A percentile compares a stretch with the other conserved stretches of the same genome.
These are phyloP conservation scores for Casuarina glauca DNA, from an alignment of 306 rosid genomes.

Conservation along the genomic window DNA sequence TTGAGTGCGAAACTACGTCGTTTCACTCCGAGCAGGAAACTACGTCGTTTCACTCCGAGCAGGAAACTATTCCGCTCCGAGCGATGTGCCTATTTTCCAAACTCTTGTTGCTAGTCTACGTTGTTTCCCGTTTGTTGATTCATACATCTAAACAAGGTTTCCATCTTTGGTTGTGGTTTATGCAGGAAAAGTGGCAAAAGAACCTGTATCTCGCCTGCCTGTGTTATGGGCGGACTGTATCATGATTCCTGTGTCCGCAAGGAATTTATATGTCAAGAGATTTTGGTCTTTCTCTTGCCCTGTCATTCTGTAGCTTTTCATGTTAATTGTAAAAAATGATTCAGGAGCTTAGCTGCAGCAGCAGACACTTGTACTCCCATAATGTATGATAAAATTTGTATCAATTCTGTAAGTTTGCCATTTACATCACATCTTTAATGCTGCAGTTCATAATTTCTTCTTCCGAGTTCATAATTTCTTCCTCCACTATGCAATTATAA, in stretches of 20 bases:
- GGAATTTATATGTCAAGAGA: constrained; percentile 23
- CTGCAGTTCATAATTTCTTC: not conserved
- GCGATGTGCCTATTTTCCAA: too few species aligned
- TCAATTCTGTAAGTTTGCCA: not conserved
- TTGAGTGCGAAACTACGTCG: too few species aligned
- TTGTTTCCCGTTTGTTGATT: too few species aligned
- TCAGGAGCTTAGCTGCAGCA: constrained; percentile 2
- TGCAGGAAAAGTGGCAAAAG: constrained; percentile 94
- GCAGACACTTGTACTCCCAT: not conserved
- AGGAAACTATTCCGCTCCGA: too few species aligned
- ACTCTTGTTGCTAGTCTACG: too few species aligned
- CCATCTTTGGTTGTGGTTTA: constrained; percentile 9
- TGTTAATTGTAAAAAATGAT: constrained; percentile 27
- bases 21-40: too few species aligned
- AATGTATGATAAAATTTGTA: constrained; percentile 9
- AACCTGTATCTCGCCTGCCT: constrained; percentile 83
- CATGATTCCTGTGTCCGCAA: constrained; percentile 37
- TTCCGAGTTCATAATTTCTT: not conserved
- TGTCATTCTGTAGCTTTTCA: constrained; percentile 2
- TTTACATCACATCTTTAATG: not conserved
- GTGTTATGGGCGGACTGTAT: constrained; percentile 90
- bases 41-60: too few species aligned
- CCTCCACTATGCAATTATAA: not conserved
- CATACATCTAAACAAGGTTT: not conserved
- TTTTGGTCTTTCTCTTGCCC: not conserved